Percentiles rank a stretch among this genome's conserved stretches.
Evolutionary conservation across 257 asterid genomes (phyloP).

Genomic region (Hygrophila difformis): DNA sequence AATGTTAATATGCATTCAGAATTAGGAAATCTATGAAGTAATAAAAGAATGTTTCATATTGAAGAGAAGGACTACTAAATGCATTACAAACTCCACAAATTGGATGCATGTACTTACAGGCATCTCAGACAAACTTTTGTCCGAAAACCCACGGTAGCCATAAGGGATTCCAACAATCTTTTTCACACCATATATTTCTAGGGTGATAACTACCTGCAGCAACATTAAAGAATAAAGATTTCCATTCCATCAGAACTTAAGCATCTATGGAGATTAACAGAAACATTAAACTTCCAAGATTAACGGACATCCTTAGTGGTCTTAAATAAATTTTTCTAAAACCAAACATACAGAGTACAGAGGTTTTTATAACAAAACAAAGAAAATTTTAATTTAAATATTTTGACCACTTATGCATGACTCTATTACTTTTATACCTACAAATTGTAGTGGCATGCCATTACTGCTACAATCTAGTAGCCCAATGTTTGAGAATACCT

Average conservation of each 20-base stretch:
- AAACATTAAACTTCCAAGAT: too few relatives aligned
- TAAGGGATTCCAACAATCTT: conserved; percentile 81
- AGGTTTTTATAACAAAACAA: too few relatives aligned
- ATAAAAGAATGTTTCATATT: background rate
- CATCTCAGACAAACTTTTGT: conserved; percentile 11
- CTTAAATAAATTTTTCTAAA: too few relatives aligned
- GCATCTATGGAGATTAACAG: too few relatives aligned
- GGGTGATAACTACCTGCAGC: conserved; percentile 78
- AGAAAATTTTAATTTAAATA: too few relatives aligned
- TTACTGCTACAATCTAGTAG: too few relatives aligned
- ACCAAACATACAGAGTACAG: too few relatives aligned
- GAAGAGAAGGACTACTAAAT: background rate
- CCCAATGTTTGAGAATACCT: conserved; percentile 6
- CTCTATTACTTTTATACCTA: too few relatives aligned
- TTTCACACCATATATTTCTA: conserved; percentile 84
- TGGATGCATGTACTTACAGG: conserved; percentile 30
- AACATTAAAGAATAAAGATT: conserved; percentile 15
- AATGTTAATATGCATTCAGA: background rate
- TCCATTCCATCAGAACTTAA: too few relatives aligned
- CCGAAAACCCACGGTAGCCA: conserved; percentile 68
- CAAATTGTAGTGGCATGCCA: too few relatives aligned
- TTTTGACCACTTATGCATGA: too few relatives aligned
- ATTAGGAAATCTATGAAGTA: background rate
- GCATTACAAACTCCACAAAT: background rate
- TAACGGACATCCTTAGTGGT: too few relatives aligned